Conservation (phyloP, 352 stramenopile genomes). For the Chrysophaeum taylorii region DNA sequence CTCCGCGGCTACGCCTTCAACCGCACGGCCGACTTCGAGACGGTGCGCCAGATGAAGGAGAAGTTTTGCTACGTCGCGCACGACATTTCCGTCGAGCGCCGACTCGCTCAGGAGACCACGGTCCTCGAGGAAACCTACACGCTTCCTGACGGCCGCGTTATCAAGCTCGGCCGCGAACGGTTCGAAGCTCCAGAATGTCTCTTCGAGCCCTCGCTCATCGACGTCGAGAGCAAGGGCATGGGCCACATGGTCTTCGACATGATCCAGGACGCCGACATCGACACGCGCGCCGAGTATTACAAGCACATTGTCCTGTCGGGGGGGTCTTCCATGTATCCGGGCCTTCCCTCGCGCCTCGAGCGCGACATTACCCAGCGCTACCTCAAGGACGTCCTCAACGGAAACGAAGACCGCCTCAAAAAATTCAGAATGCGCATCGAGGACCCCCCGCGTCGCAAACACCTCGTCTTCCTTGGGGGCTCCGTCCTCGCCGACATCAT, state of each 20-base stretch:
- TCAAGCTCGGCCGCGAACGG: conserved; percentile 81
- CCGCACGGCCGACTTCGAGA: conserved; percentile 78
- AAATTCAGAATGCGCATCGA: conserved; percentile 88
- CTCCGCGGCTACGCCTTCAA: conserved; percentile 78
- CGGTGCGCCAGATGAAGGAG: conserved; percentile 82
- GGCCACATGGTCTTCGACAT: conserved; percentile 95
- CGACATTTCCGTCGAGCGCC: conserved; percentile 49
- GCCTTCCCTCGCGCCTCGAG: conserved; percentile 48
- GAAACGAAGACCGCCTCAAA: conserved; percentile 64
- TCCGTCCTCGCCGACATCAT: conserved; percentile 83
- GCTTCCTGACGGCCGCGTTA: conserved; percentile 91
- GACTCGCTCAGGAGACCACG: conserved; percentile 65
- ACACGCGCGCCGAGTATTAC: conserved; percentile 87
- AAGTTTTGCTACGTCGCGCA: conserved; percentile 82
- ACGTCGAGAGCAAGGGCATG: conserved; percentile 84
- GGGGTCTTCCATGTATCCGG: conserved; percentile 89
- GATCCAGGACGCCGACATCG: conserved; percentile 89
- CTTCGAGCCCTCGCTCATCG: conserved; percentile 91
- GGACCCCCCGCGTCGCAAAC: conserved; percentile 85
- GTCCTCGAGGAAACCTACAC: conserved; percentile 75
- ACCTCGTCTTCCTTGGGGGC: conserved; percentile 84
- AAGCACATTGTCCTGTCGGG: conserved; percentile 88
- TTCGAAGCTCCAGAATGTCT: conserved; percentile 88
- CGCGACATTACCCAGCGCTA: conserved; percentile 32
- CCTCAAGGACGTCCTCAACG: conserved; percentile 35